Evolutionary conservation across 179 eudicot genomes (phyloP), one percentile per base, ranked within the genome.

Genomic region (Gypsophila paniculata): DNA sequence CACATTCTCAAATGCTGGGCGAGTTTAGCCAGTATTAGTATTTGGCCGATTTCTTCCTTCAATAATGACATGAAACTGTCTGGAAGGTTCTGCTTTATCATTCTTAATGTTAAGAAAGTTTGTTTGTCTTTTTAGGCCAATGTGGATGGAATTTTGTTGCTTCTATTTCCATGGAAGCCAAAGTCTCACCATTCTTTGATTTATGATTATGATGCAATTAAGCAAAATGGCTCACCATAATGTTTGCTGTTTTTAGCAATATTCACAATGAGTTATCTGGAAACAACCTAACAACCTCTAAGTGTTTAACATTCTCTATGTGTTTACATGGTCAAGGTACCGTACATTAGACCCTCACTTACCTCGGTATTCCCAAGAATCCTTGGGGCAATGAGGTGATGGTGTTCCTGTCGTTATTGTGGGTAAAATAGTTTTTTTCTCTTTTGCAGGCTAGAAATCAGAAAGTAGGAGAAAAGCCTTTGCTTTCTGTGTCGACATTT

Each of bases 381-480:
- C 52, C 52, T 46, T 8, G 52, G 9, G 52, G 52, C 46, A 42
- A 7, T 42, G 46, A 46, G 52, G 15, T 46, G 59, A 57, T 42
- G 46, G 1, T 42, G 21, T 48, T 69, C 0, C 0, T 23, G 15
- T 36, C 26, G 68, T 29, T 1, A 29, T 25, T 22, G 55, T 25
- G 64, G 57, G 29, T 1, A 54, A 10, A 39, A 15, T 62, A 68
- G 39, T 54, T 61, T 8, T n/a, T 38, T 62, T 73, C 25, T 38
- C 17, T 73, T 68, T 70, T 81, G 81, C 90, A 94, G 99, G 89
- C 92, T 76, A 87, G 95, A 78, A 81, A 66, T 65, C 97, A 94
- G 81, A 94, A 94, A 80, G 89, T 84, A 69, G 99, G 97, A 75
- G 99, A 94, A 80, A 94, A 91, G 74, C 91, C 99, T 64, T 90